Percentiles rank a stretch among this genome's conserved stretches.
phyloP scores from a whole-genome alignment of 2,329 filamentous ascomycete genomes.

The Claviceps monticola region DNA sequence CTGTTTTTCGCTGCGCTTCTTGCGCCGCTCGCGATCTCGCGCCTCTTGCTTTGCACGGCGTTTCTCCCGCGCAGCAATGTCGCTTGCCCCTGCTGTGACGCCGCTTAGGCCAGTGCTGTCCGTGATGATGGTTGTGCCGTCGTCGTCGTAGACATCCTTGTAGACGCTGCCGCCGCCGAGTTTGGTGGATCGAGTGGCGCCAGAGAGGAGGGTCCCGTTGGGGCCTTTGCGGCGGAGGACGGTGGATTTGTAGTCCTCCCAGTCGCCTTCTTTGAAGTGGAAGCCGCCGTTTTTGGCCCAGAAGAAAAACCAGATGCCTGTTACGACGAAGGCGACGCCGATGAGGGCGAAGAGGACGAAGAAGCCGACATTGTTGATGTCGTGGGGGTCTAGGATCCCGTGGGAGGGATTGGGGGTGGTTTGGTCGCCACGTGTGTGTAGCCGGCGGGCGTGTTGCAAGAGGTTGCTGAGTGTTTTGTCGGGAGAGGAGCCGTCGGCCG shows the following conservation, averaged over 20 bases:
- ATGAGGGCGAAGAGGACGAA: conserved; percentile 80
- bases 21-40: conserved; percentile 25
- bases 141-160: conserved; percentile 48
- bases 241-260: conserved; percentile 97
- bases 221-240: conserved; percentile 80
- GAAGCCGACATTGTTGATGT: conserved; percentile 56
- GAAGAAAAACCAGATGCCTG: conserved; percentile 94
- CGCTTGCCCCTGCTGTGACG: conserved; percentile 43
- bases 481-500: background rate
- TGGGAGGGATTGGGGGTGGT: conserved; percentile 24
- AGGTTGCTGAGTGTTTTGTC: no score
- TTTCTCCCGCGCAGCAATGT: conserved; percentile 41
- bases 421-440: conserved; percentile 21
- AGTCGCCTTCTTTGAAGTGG: conserved; percentile 70
- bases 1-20: conserved; percentile 8
- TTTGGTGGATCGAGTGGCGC: conserved; percentile 68
- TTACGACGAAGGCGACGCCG: conserved; percentile 59
- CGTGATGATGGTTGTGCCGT: conserved; percentile 31
- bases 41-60: conserved; percentile 39
- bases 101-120: conserved; percentile 34
- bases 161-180: conserved; percentile 82
- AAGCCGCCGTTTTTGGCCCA: conserved; percentile 96
- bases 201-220: conserved; percentile 73
- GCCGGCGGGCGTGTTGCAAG: conserved; percentile 20
- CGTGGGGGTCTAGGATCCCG: conserved; percentile 38